Percentiles rank a stretch among this genome's conserved stretches.
These are phyloP conservation scores for Saprolegnia parasitica DNA, from an alignment of 352 stramenopile species.

Conservation along the genomic window DNA sequence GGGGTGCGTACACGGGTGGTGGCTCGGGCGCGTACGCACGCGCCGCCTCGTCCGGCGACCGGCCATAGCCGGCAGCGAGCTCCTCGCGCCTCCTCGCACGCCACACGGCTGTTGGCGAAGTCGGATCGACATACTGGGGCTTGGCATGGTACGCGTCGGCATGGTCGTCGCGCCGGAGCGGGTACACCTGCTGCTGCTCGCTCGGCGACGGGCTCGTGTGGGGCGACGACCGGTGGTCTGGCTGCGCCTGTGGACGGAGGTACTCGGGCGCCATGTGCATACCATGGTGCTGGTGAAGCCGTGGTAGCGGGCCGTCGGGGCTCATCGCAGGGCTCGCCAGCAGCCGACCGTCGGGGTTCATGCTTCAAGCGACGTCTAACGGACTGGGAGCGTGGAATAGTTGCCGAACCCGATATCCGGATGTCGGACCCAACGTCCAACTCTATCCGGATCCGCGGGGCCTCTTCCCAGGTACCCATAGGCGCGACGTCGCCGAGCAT, in stretches of 20 bases:
- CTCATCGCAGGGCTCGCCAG: background rate
- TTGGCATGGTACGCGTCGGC: slow-evolving; percentile 4
- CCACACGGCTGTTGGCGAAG: slow-evolving; percentile 42
- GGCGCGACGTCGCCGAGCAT: no score
- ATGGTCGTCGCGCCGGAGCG: background rate
- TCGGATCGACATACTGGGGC: slow-evolving; percentile 22
- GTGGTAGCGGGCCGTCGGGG: background rate
- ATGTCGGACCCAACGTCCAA: background rate
- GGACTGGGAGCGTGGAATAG: no score
- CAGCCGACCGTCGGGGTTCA: background rate
- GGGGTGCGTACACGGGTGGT: background rate
- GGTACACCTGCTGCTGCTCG: slow-evolving; percentile 10
- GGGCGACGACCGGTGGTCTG: background rate
- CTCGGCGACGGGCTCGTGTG: slow-evolving; percentile 5
- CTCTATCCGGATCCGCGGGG: background rate
- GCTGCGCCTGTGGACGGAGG: background rate
- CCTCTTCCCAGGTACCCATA: background rate
- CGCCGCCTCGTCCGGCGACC: no score
- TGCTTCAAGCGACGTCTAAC: background rate
- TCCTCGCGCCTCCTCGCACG: slow-evolving; percentile 29
- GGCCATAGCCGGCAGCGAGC: slow-evolving; percentile 18
- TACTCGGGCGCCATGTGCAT: background rate
- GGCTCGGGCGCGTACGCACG: no score
- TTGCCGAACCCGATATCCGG: background rate
- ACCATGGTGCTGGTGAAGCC: background rate